A percentile compares a stretch with the other conserved stretches of the same genome.
Evolutionary conservation across 768 basidiomycete genomes (phyloP).

Genomic region (Epithele typhae): DNA sequence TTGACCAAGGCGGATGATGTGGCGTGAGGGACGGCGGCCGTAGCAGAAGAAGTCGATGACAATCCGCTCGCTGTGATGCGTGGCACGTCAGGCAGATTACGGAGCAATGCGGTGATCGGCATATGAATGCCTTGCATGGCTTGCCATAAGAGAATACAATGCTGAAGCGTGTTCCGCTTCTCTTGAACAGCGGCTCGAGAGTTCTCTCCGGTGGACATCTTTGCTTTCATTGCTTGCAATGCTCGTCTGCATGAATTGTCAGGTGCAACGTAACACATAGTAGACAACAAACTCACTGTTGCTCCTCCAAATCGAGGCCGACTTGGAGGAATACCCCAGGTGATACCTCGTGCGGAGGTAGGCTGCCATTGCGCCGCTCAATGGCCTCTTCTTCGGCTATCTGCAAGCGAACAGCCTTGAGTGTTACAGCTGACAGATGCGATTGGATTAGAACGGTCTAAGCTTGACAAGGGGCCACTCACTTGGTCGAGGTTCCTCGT

Average conservation of each 20-base stretch:
- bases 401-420: neutral
- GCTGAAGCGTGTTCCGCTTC: slow-evolving; percentile 1
- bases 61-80: too few relatives aligned
- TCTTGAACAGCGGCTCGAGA: neutral
- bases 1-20: too few relatives aligned
- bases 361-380: neutral
- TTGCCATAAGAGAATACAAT: slow-evolving; percentile 8
- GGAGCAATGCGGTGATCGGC: slow-evolving; percentile 6
- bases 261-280: too few relatives aligned
- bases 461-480: neutral
- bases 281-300: slow-evolving; percentile 27
- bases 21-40: too few relatives aligned
- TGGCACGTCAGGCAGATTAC: too few relatives aligned
- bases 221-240: too few relatives aligned
- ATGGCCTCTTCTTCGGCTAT: slow-evolving; percentile 9
- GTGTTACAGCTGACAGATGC: too few relatives aligned
- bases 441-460: neutral
- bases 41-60: too few relatives aligned
- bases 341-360: slow-evolving; percentile 10
- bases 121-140: slow-evolving; percentile 13
- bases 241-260: too few relatives aligned
- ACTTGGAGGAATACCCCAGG: slow-evolving; percentile 14
- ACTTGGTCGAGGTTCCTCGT: slow-evolving; percentile 7
- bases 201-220: too few relatives aligned
- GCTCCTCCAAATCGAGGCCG: slow-evolving; percentile 21